Conservation (phyloP, 2,329 filamentous ascomycete species). For the Penicillium concentricum region DNA sequence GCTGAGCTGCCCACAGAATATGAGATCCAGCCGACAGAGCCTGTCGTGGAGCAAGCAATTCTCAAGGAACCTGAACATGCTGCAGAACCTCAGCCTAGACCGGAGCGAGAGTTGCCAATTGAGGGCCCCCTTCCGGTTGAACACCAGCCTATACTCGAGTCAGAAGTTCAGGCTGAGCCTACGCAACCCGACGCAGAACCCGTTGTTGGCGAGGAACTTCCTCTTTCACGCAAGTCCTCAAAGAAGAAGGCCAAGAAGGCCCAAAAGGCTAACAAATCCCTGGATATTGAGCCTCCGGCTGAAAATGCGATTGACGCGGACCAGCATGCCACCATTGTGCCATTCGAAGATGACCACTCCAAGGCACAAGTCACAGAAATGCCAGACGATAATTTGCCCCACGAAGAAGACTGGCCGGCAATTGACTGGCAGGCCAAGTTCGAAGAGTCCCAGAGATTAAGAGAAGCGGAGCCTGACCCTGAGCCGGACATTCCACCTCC, state of each 20-base stretch:
- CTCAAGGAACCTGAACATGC: neutral
- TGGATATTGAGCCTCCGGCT: neutral
- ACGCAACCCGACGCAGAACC: conserved; percentile 10
- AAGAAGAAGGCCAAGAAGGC: conserved; percentile 40
- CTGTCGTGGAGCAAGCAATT: neutral
- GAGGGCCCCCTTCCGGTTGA: neutral
- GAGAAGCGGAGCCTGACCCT: conserved; percentile 24
- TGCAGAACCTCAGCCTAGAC: neutral
- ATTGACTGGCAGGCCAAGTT: conserved; percentile 38
- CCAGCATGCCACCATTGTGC: conserved; percentile 1
- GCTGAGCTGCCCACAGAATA: neutral
- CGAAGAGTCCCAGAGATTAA: conserved; percentile 22
- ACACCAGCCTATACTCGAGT: conserved; percentile 3
- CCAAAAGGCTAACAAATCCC: conserved; percentile 17
- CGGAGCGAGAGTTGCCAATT: neutral
- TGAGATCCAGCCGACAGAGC: neutral
- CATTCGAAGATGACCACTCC: conserved; percentile 5
- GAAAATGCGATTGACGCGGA: neutral
- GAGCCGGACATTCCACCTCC: conserved; percentile 18
- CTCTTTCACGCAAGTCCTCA: conserved; percentile 22
- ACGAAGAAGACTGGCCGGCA: conserved; percentile 34
- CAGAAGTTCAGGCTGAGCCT: neutral
- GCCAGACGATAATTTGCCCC: conserved; percentile 7
- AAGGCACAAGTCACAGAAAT: conserved; percentile 1
- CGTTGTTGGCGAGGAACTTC: neutral